These are phyloP conservation scores for Climacium dendroides DNA, from an alignment of 225 moss, liverwort and hornwort species.

Conservation along the genomic window DNA sequence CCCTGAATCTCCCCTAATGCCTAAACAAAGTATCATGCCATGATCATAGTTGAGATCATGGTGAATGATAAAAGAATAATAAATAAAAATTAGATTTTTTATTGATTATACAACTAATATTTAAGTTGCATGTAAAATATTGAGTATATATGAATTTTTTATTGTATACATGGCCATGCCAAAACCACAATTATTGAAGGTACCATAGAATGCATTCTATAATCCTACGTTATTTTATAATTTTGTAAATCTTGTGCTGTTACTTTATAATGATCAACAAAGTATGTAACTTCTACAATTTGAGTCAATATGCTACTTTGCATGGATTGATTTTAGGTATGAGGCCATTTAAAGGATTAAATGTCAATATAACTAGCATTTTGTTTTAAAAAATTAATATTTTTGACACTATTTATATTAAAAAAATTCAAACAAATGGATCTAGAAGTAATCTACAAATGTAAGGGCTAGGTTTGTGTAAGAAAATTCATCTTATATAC, in stretches of 20 bases:
- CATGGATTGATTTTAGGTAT: neutral
- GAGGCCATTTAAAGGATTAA: neutral
- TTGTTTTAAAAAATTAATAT: neutral
- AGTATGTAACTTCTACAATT: neutral
- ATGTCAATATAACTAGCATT: neutral
- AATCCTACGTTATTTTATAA: neutral
- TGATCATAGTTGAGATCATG: rapidly evolving
- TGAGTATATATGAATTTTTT: neutral
- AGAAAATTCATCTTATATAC: neutral
- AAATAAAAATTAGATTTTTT: neutral
- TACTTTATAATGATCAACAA: neutral
- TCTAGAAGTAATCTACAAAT: neutral
- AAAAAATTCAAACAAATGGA: neutral
- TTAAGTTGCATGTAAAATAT: neutral
- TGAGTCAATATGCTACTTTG: neutral
- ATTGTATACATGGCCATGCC: neutral
- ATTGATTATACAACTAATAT: neutral
- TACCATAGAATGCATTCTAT: neutral
- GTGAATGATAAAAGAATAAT: neutral
- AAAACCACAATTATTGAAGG: neutral
- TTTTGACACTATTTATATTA: neutral
- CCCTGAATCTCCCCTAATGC: too few species aligned
- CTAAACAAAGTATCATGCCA: neutral
- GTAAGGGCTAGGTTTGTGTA: too few species aligned
- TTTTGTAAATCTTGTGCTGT: neutral